Conservation (phyloP, 225 moss, liverwort and hornwort species). For the Bryum argenteum region DNA sequence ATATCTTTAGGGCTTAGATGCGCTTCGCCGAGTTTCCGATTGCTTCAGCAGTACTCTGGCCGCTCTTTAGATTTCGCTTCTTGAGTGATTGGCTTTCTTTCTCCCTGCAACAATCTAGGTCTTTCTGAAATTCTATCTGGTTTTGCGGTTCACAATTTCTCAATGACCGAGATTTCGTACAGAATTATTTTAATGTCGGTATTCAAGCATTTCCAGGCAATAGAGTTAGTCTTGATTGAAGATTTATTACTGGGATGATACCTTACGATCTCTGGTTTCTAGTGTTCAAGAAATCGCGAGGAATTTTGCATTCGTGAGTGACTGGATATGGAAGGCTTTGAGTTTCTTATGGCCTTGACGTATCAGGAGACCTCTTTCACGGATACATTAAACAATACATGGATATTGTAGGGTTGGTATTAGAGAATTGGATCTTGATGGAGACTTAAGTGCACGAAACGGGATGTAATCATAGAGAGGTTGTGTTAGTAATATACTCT, state of each 20-base stretch:
- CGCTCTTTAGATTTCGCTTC: constrained; percentile 34
- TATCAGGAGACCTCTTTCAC: not conserved
- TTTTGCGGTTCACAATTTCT: constrained; percentile 10
- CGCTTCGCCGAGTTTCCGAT: constrained; percentile 12
- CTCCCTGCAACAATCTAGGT: constrained; percentile 18
- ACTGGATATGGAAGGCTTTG: not conserved
- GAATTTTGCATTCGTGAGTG: not conserved
- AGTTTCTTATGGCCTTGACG: not conserved
- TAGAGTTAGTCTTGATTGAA: constrained; percentile 26
- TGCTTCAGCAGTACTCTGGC: constrained; percentile 3
- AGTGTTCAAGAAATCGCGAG: constrained; percentile 8
- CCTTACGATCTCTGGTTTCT: not conserved
- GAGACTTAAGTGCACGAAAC: too few species aligned
- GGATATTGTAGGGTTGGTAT: not conserved
- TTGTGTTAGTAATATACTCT: constrained; percentile 2
- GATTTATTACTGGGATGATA: not conserved
- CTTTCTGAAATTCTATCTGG: not conserved
- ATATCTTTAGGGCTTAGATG: constrained; percentile 26
- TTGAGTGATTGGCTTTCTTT: not conserved
- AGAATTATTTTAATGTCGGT: not conserved
- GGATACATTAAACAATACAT: not conserved
- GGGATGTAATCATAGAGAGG: not conserved
- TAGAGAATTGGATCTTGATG: not conserved
- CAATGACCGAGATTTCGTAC: constrained; percentile 15
- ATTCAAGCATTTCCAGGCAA: not conserved